Percentiles rank a stretch among this genome's conserved stretches.
These are phyloP conservation scores for Rhizopus delemar DNA, from an alignment of 371 early-diverging fungal species.

Conservation along the genomic window DNA sequence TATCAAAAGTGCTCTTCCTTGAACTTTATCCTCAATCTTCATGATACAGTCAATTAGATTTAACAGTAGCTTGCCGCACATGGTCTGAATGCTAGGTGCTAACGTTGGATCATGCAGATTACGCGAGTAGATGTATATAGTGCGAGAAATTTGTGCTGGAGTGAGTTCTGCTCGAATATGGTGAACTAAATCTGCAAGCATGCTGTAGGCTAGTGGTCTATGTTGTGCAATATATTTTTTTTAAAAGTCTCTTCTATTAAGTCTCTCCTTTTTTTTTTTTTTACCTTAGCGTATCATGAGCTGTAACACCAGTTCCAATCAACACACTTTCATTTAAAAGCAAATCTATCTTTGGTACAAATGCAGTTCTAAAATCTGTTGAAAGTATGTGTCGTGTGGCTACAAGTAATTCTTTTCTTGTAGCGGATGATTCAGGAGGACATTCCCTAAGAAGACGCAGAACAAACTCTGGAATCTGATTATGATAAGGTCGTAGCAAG, in stretches of 20 bases:
- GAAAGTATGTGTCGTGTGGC: conserved; percentile 92
- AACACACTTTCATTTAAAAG: conserved; percentile 90
- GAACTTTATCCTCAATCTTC: conserved; percentile 63
- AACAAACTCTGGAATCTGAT: conserved; percentile 87
- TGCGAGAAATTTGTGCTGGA: conserved; percentile 74
- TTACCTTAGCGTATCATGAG: conserved; percentile 85
- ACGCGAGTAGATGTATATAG: conserved; percentile 86
- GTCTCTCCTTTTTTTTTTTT: not conserved
- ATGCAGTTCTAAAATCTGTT: conserved; percentile 85
- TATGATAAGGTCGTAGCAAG: conserved; percentile 72
- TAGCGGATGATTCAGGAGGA: conserved; percentile 91
- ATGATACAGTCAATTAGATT: conserved; percentile 88
- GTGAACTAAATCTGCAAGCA: conserved; percentile 95
- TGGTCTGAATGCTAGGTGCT: conserved; percentile 89
- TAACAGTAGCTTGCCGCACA: conserved; percentile 92
- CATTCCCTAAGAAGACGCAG: conserved; percentile 87
- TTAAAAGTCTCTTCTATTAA: not conserved
- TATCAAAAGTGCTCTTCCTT: conserved; percentile 77
- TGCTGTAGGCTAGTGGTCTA: conserved; percentile 89
- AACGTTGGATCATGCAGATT: conserved; percentile 91
- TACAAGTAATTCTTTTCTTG: conserved; percentile 93
- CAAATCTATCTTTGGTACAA: conserved; percentile 85
- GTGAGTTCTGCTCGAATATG: conserved; percentile 87
- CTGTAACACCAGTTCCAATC: conserved; percentile 90
- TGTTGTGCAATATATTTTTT: not conserved